These are phyloP conservation scores for Teratosphaeria nubilosa DNA, from an alignment of 2,329 filamentous ascomycete species.

Conservation along the genomic window DNA sequence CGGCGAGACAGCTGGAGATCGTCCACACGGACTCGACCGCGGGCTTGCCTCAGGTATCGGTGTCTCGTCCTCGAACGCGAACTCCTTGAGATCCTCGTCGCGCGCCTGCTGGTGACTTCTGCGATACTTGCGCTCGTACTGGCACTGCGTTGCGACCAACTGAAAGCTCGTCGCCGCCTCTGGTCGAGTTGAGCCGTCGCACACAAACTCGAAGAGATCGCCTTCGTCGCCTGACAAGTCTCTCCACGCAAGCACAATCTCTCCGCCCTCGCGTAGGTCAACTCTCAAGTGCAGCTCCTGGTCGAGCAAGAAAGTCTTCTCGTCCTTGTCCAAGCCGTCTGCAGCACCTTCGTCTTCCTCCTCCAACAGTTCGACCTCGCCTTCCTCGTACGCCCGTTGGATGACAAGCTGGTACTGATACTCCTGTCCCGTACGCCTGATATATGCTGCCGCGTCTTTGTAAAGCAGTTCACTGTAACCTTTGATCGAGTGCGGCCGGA, in stretches of 20 bases:
- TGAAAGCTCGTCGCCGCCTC: constrained; percentile 72
- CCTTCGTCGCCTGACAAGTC: constrained; percentile 88
- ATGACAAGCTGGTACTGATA: constrained; percentile 96
- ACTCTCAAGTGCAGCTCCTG: constrained; percentile 79
- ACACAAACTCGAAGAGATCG: constrained; percentile 97
- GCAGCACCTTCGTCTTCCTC: constrained; percentile 66
- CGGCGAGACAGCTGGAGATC: constrained; percentile 26
- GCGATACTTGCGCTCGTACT: constrained; percentile 94
- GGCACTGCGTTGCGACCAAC: constrained; percentile 76
- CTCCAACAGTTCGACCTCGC: constrained; percentile 80
- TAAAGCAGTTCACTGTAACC: constrained; percentile 97
- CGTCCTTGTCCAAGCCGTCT: constrained; percentile 74
- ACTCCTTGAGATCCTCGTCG: constrained; percentile 68
- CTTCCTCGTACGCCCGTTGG: constrained; percentile 93
- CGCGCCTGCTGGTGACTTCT: constrained; percentile 70
- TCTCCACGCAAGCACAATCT: constrained; percentile 86
- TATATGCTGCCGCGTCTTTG: constrained; percentile 87
- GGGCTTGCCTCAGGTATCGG: constrained; percentile 52
- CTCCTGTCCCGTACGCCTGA: constrained; percentile 85
- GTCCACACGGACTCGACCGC: constrained; percentile 33
- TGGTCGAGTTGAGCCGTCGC: constrained; percentile 61
- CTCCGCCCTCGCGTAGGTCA: constrained; percentile 67
- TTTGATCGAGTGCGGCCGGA: constrained; percentile 88
- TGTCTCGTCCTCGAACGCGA: constrained; percentile 60
- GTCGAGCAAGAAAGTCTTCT: constrained; percentile 95